These are phyloP conservation scores for Rosa lucieae DNA, from an alignment of 306 rosid species.

Conservation along the genomic window DNA sequence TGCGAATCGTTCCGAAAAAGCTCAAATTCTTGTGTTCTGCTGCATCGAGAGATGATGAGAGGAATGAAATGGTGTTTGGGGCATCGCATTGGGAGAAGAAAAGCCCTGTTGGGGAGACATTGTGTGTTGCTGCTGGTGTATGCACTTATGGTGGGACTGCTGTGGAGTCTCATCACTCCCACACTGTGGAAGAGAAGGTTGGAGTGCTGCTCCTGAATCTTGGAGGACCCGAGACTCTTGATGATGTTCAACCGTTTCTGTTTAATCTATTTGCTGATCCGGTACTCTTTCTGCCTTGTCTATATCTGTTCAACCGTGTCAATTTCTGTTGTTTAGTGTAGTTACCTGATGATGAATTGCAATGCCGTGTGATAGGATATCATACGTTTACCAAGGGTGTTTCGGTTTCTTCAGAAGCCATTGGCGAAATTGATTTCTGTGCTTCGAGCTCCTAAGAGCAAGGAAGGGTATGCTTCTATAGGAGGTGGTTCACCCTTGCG, in stretches of 20 bases:
- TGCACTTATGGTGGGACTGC: slow-evolving; percentile 42
- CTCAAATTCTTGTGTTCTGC: slow-evolving; percentile 40
- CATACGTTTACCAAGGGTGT: slow-evolving; percentile 91
- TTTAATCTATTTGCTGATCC: slow-evolving; percentile 97
- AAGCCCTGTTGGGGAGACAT: slow-evolving; percentile 33
- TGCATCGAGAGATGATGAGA: slow-evolving; percentile 19
- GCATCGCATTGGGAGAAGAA: slow-evolving; percentile 32
- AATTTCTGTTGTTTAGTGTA: background rate
- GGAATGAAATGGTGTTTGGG: slow-evolving; percentile 28
- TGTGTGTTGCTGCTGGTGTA: slow-evolving; percentile 44
- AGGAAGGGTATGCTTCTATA: slow-evolving; percentile 96
- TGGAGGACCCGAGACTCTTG: slow-evolving; percentile 96
- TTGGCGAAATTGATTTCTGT: slow-evolving; percentile 82
- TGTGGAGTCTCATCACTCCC: slow-evolving; percentile 48
- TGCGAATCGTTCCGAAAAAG: slow-evolving; percentile 29
- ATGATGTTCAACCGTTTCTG: slow-evolving; percentile 94
- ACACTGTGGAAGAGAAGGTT: slow-evolving; percentile 63
- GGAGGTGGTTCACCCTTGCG: slow-evolving; percentile 99
- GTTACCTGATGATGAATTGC: slow-evolving; percentile 26
- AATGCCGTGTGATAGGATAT: slow-evolving; percentile 61
- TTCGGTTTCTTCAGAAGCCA: slow-evolving; percentile 83
- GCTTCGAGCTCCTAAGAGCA: slow-evolving; percentile 92
- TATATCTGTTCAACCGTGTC: too few species aligned
- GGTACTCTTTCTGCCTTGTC: slow-evolving; percentile 23
- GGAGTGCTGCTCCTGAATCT: slow-evolving; percentile 95